phyloP scores from a whole-genome alignment of 75 land plant species.

The Cunninghamia lanceolata region DNA sequence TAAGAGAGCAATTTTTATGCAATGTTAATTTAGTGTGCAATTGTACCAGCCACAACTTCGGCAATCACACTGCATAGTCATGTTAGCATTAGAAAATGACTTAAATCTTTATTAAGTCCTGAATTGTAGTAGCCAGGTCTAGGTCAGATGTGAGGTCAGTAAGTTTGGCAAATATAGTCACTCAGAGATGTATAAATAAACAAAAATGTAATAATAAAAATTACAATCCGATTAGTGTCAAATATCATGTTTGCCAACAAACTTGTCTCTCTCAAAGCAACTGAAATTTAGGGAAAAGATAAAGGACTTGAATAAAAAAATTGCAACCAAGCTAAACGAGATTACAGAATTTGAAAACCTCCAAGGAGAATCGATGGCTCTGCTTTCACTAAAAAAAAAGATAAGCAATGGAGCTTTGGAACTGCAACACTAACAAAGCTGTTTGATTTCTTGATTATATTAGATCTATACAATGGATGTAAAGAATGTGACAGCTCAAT shows the following conservation, averaged over 20 bases:
- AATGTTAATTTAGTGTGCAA: background rate
- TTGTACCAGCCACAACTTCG: background rate
- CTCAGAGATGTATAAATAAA: background rate
- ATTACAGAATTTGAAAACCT: background rate
- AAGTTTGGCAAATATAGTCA: background rate
- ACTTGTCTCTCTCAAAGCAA: background rate
- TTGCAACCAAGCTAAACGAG: background rate
- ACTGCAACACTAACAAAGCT: background rate
- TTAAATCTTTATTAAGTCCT: no score
- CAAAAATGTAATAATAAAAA: background rate
- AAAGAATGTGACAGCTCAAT: background rate
- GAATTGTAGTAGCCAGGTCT: background rate
- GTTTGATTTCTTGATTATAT: background rate
- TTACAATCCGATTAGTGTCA: background rate
- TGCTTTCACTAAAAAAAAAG: background rate
- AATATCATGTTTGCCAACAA: background rate
- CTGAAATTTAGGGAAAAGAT: background rate
- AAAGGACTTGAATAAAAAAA: background rate
- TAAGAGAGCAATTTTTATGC: background rate
- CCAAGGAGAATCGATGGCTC: background rate
- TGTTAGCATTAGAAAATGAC: background rate
- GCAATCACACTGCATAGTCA: background rate
- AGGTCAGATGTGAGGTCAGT: background rate
- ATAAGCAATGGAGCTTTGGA: background rate
- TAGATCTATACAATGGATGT: background rate